Conservation (phyloP, 2,329 filamentous ascomycete species). For the Paraphoma chrysanthemicola region DNA sequence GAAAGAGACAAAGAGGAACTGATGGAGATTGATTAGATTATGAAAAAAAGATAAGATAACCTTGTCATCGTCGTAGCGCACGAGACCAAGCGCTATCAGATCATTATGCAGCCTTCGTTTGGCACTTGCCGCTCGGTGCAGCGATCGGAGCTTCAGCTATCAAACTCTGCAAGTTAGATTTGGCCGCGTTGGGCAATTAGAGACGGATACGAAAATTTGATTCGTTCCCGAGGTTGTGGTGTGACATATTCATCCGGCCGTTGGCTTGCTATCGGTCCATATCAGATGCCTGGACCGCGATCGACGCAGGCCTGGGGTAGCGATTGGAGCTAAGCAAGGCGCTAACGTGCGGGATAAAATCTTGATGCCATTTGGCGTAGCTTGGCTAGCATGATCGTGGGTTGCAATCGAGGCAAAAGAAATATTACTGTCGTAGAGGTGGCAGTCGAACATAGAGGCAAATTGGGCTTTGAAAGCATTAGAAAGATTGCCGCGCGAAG, state of each 20-base stretch:
- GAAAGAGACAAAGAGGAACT: too few relatives aligned
- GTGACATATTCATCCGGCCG: constrained; percentile 7
- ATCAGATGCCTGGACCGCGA: constrained; percentile 35
- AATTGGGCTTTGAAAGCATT: not conserved
- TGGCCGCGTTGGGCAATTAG: not conserved
- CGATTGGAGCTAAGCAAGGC: constrained; percentile 18
- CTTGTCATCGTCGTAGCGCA: constrained; percentile 2
- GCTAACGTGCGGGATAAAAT: constrained; percentile 18
- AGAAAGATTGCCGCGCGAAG: not conserved
- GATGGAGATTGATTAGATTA: constrained; percentile 11
- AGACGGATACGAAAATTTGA: constrained; percentile 10
- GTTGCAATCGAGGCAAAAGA: not conserved
- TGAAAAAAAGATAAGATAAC: constrained; percentile 28
- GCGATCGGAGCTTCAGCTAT: constrained; percentile 6
- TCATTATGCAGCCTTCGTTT: not conserved
- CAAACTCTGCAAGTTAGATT: constrained; percentile 4
- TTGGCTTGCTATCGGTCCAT: constrained; percentile 30
- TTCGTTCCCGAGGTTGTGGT: constrained; percentile 10
- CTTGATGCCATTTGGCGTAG: constrained; percentile 30
- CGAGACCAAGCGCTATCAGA: constrained; percentile 27
- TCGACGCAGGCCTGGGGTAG: constrained; percentile 20
- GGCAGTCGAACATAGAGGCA: not conserved
- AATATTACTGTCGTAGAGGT: not conserved
- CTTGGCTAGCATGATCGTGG: constrained; percentile 23
- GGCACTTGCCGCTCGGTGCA: not conserved